phyloP scores from a whole-genome alignment of 1,284 basidiomycete genomes.

The Leccinum colubrinum region DNA sequence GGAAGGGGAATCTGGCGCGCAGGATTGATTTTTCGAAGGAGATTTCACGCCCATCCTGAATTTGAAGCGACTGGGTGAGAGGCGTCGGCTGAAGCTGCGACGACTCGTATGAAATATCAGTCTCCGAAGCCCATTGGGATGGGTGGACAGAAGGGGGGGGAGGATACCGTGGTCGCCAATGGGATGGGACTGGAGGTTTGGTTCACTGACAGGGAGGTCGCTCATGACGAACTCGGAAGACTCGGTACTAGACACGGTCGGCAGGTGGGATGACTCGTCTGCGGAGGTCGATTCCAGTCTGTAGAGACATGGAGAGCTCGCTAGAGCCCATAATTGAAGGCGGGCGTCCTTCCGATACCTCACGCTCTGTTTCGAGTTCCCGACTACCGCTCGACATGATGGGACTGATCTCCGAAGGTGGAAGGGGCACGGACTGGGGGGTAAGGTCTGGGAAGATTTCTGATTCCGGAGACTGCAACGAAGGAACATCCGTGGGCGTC shows the following conservation, averaged over 20 bases:
- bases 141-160: conserved; percentile 18
- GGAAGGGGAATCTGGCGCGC: conserved; percentile 43
- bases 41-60: conserved; percentile 56
- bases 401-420: conserved; percentile 38
- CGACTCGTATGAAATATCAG: conserved; percentile 67
- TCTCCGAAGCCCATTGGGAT: conserved; percentile 53
- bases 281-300: conserved; percentile 27
- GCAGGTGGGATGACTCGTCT: conserved; percentile 20
- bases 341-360: conserved; percentile 10
- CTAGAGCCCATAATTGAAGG: conserved; percentile 21
- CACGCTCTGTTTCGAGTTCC: conserved; percentile 26
- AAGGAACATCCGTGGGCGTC: conserved; percentile 29
- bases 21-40: conserved; percentile 63
- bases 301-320: conserved; percentile 26
- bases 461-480: conserved; percentile 32
- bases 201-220: conserved; percentile 29
- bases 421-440: conserved; percentile 40
- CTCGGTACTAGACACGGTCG: conserved; percentile 26
- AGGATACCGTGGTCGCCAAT: conserved; percentile 27
- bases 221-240: conserved; percentile 33
- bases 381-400: conserved; percentile 24
- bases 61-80: conserved; percentile 53
- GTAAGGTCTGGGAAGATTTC: conserved; percentile 21
- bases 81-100: conserved; percentile 66
- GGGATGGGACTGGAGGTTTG: conserved; percentile 21